Base-by-base conservation (phyloP, 139 green algal species). In the Microglena sp. region DNA sequence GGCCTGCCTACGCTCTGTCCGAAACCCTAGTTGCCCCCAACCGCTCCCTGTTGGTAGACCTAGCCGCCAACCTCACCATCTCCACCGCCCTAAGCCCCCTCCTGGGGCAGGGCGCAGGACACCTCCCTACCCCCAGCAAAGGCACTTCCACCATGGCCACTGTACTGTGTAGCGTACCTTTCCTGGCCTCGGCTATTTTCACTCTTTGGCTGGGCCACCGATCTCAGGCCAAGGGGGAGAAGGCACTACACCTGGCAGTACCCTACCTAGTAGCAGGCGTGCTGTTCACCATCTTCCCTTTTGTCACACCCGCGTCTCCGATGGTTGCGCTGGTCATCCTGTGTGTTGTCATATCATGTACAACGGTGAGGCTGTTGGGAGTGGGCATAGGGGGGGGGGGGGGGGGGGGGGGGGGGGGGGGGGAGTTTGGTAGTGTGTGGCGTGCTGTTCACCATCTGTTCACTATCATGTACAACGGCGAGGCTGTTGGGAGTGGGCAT, bases 221-320 rank as follows among this genome's bases (percentile, higher is more conserved):
- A 11, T 11, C 8, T 7, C 55, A 71, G 62, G 68, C 68, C 22
- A 45, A 40, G 34, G 30, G 62, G 21, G 69, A 75, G 55, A 44
- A 62, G 4, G 29, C 69, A 1, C 21, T 70, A 4, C 69, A 75
- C 62, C 56, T 75, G 55, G 54, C 62, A 30, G 54, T 75, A 33
- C 69, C 69, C 26, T 75, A 75, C 62, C 30, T 66, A 2, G 24
- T 21, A 26, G 69, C 62, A 2, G 62, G 36, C 21, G 24, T 70
- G 40, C 54, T 75, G 55, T 62, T 75, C 53, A 40, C 36, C 28
- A 43, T 45, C 7, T 32, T 75, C 21, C 62, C 69, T 7, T 35
- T 55, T 0, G 31, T 75, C 18, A 28, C 33, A 2, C 11, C 55
- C 2, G 36, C 54, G 18, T 56, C 55, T 15, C 33, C 44, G 0